These are phyloP conservation scores for Debaryomyces prosopidis DNA, from an alignment of 805 yeast genomes.

Conservation along the genomic window DNA sequence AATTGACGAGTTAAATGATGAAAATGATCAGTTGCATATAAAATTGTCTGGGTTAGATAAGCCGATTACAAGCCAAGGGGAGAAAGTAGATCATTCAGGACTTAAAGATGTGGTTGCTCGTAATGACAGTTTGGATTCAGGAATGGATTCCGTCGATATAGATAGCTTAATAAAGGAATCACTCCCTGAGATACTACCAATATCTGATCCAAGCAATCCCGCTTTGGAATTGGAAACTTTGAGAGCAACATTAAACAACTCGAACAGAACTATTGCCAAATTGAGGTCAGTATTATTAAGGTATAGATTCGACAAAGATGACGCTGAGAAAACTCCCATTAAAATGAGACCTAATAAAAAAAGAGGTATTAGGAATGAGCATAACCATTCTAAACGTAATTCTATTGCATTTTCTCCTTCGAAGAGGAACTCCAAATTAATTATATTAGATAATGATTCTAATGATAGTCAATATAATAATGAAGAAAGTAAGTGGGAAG, in stretches of 20 bases:
- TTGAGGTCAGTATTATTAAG: constrained; percentile 53
- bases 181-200: constrained; percentile 22
- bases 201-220: constrained; percentile 38
- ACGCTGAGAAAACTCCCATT: constrained; percentile 9
- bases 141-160: constrained; percentile 35
- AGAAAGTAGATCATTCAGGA: not conserved
- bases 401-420: constrained; percentile 31
- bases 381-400: constrained; percentile 14
- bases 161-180: constrained; percentile 34
- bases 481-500: constrained; percentile 38
- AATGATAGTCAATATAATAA: constrained; percentile 18
- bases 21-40: constrained; percentile 56
- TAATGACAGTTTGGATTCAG: constrained; percentile 5
- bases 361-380: constrained; percentile 13
- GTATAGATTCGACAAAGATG: constrained; percentile 3
- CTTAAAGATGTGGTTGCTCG: not conserved
- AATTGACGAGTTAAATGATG: constrained; percentile 65
- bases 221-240: constrained; percentile 66
- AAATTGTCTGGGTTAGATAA: not conserved
- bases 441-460: constrained; percentile 27
- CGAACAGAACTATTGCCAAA: constrained; percentile 62
- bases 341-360: constrained; percentile 6
- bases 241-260: constrained; percentile 61
- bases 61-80: not conserved
- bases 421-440: constrained; percentile 34